These are phyloP conservation scores for Cladorrhinum sp. DNA, from an alignment of 2,329 filamentous ascomycete genomes.

Conservation along the genomic window DNA sequence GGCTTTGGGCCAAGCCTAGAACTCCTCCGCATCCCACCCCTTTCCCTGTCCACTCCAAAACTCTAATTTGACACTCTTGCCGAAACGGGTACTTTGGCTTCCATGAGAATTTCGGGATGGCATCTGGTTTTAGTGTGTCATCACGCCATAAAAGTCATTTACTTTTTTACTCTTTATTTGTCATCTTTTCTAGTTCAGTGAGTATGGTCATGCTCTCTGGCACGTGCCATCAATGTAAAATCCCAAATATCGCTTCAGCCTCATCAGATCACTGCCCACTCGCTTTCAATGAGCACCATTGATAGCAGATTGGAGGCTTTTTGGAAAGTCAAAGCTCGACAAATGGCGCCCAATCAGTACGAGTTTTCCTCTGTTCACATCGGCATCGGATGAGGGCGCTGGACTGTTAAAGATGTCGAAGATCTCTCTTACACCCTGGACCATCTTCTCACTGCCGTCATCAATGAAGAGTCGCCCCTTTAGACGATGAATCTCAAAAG, in stretches of 20 bases:
- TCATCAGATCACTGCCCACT: too few species aligned
- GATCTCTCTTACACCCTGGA: slow-evolving; percentile 89
- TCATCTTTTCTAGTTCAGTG: too few species aligned
- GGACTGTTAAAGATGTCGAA: slow-evolving; percentile 80
- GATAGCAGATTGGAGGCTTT: slow-evolving; percentile 19
- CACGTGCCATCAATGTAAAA: too few species aligned
- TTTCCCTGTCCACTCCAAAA: slow-evolving; percentile 7
- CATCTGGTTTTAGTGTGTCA: background rate
- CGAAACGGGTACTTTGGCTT: too few species aligned
- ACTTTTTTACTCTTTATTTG: background rate
- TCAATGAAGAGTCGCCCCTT: slow-evolving; percentile 73
- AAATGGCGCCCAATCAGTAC: slow-evolving; percentile 62
- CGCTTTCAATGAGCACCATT: background rate
- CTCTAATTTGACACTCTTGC: slow-evolving; percentile 6
- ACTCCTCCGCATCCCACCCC: background rate
- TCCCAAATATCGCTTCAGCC: too few species aligned
- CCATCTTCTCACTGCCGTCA: slow-evolving; percentile 66
- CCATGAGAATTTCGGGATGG: background rate
- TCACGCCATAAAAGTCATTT: background rate
- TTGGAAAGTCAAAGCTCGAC: slow-evolving; percentile 48
- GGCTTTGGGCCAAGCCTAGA: background rate
- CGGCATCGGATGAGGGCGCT: slow-evolving; percentile 26
- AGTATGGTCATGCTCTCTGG: too few species aligned
- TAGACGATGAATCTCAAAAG: slow-evolving; percentile 80
- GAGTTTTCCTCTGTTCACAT: slow-evolving; percentile 49